These are phyloP conservation scores for Piromyces finnis DNA, from an alignment of 192 early-diverging fungal species.

Conservation along the genomic window DNA sequence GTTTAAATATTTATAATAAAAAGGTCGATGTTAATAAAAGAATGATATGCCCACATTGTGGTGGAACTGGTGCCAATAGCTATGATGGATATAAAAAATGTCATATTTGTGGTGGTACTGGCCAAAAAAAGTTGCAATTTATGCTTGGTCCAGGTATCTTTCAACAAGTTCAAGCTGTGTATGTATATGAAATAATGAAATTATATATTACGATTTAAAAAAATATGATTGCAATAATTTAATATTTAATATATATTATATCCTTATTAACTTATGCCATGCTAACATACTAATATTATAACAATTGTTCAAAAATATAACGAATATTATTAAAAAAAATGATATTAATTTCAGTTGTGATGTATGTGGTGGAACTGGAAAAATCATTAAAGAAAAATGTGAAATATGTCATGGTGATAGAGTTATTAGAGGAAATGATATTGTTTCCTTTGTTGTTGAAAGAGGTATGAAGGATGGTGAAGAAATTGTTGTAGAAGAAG, in stretches of 20 bases:
- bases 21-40: conserved; percentile 84
- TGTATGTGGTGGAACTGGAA: conserved; percentile 78
- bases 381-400: conserved; percentile 61
- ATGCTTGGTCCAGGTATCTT: conserved; percentile 81
- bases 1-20: neutral
- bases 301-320: too few species aligned
- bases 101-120: conserved; percentile 55
- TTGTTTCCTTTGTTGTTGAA: conserved; percentile 59
- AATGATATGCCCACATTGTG: conserved; percentile 77
- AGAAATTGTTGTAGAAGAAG: conserved; percentile 60
- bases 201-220: too few species aligned
- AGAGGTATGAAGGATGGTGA: conserved; percentile 65
- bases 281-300: too few species aligned
- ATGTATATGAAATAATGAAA: neutral
- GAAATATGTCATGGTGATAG: conserved; percentile 67
- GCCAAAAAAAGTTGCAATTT: conserved; percentile 61
- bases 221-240: too few species aligned
- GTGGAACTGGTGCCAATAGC: conserved; percentile 74
- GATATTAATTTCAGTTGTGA: conserved; percentile 39
- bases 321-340: too few species aligned
- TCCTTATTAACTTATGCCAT: too few species aligned
- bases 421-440: conserved; percentile 65
- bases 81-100: conserved; percentile 73
- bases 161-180: conserved; percentile 80
- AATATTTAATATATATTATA: too few species aligned